These are phyloP conservation scores for Solanum boliviense DNA, from an alignment of 257 asterid species.

Conservation along the genomic window DNA sequence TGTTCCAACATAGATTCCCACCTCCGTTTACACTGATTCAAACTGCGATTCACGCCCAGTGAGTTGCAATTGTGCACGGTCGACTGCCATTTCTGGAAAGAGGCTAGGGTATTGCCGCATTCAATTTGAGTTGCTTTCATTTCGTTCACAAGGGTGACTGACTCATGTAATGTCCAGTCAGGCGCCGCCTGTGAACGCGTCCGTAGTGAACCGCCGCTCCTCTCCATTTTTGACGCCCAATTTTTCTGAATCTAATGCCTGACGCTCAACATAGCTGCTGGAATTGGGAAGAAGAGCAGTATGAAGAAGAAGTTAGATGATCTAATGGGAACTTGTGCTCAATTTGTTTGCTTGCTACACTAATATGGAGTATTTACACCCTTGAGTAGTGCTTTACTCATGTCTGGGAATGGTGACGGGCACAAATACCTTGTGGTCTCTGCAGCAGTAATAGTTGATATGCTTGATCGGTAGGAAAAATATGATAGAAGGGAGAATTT, in stretches of 20 bases:
- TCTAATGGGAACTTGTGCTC: neutral
- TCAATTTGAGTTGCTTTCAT: slow-evolving; percentile 65
- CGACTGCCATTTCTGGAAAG: slow-evolving; percentile 95
- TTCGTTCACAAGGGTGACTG: slow-evolving; percentile 58
- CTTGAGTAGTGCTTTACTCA: neutral
- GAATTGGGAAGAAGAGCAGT: neutral
- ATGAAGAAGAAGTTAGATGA: neutral
- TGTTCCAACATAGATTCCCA: slow-evolving; percentile 51
- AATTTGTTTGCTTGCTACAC: neutral
- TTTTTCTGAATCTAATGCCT: neutral
- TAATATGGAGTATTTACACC: too few relatives aligned
- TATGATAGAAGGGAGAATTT: neutral
- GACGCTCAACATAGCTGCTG: neutral
- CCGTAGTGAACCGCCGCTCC: slow-evolving; percentile 34
- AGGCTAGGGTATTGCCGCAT: slow-evolving; percentile 59
- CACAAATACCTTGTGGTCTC: neutral
- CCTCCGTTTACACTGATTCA: slow-evolving; percentile 72
- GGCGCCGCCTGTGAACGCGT: slow-evolving; percentile 89
- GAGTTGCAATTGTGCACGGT: slow-evolving; percentile 75
- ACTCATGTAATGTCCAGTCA: slow-evolving; percentile 62
- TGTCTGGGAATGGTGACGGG: neutral
- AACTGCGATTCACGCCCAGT: slow-evolving; percentile 47
- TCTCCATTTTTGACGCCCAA: slow-evolving; percentile 21
- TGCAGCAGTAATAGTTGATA: neutral
- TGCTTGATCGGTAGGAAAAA: neutral